phyloP scores from a whole-genome alignment of 1,284 basidiomycete species.

The Malassezia brasiliensis region DNA sequence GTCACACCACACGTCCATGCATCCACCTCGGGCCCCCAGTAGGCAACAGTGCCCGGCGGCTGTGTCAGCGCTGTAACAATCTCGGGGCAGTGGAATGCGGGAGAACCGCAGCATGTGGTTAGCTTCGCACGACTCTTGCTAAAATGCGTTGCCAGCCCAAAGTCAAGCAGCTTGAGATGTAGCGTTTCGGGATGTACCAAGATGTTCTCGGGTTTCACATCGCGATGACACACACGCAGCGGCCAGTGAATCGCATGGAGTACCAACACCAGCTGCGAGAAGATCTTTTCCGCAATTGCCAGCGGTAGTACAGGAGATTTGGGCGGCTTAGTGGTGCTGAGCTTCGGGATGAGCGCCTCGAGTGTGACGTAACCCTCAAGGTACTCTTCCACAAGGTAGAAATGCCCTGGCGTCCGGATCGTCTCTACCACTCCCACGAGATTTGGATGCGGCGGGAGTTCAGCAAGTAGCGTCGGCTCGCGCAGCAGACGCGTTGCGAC shows the following conservation, averaged over 20 bases:
- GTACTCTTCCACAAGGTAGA: conserved; percentile 55
- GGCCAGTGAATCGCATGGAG: conserved; percentile 53
- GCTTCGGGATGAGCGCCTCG: conserved; percentile 27
- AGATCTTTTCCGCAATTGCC: conserved; percentile 48
- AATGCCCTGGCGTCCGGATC: conserved; percentile 54
- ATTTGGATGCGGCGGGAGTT: conserved; percentile 55
- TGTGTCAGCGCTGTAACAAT: conserved; percentile 53
- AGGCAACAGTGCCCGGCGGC: conserved; percentile 51
- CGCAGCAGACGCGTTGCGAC: conserved; percentile 54
- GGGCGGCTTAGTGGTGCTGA: conserved; percentile 4
- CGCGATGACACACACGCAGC: conserved; percentile 54
- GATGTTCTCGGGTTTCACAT: conserved; percentile 54
- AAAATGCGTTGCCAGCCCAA: conserved; percentile 55
- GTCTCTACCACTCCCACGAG: conserved; percentile 54
- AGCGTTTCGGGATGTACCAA: conserved; percentile 50
- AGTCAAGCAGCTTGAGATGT: conserved; percentile 52
- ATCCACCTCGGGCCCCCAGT: conserved; percentile 54
- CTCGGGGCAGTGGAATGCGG: conserved; percentile 54
- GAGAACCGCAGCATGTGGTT: conserved; percentile 55
- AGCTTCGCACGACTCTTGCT: conserved; percentile 54
- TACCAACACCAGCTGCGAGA: conserved; percentile 54
- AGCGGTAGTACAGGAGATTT: conserved; percentile 33
- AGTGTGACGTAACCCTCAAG: conserved; percentile 51
- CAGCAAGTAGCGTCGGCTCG: conserved; percentile 54
- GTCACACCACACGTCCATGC: conserved; percentile 56